Percentiles rank a stretch among this genome's conserved stretches.
phyloP scores from a whole-genome alignment of 2,329 filamentous ascomycete genomes.

The Balansia obtecta region DNA sequence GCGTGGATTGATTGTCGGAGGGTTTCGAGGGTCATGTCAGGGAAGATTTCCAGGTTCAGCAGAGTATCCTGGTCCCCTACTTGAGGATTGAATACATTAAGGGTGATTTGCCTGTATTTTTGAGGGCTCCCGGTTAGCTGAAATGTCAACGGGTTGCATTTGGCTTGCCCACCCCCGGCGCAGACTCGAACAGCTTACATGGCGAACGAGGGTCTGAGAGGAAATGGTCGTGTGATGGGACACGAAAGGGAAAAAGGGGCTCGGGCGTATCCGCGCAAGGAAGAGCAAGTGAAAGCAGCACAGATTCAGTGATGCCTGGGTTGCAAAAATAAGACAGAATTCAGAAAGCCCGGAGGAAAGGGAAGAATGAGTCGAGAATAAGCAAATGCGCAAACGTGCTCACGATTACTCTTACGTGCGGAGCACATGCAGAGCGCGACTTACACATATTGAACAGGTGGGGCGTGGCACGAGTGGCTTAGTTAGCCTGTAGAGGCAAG shows the following conservation, averaged over 20 bases:
- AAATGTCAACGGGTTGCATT: not conserved
- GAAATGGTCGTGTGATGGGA: not conserved
- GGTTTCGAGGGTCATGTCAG: conserved; percentile 70
- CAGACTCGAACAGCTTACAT: not conserved
- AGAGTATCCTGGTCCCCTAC: conserved; percentile 57
- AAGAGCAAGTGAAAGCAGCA: not conserved
- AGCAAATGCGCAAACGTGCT: not conserved
- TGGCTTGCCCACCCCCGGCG: not conserved
- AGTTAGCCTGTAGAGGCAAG: too few species aligned
- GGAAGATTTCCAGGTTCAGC: conserved; percentile 68
- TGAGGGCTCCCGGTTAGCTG: conserved; percentile 3
- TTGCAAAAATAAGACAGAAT: not conserved
- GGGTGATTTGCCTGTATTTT: conserved; percentile 63
- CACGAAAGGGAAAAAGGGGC: not conserved
- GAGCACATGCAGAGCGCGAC: not conserved
- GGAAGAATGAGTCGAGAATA: not conserved
- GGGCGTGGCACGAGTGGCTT: too few species aligned
- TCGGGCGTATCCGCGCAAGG: not conserved
- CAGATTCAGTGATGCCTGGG: not conserved
- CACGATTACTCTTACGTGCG: not conserved
- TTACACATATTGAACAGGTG: not conserved
- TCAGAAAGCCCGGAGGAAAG: not conserved
- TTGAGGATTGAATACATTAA: conserved; percentile 69
- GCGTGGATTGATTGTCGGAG: conserved; percentile 81
- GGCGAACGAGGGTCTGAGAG: not conserved